Conservation (phyloP, 495 filamentous ascomycete genomes). For the Platismatia glauca region DNA sequence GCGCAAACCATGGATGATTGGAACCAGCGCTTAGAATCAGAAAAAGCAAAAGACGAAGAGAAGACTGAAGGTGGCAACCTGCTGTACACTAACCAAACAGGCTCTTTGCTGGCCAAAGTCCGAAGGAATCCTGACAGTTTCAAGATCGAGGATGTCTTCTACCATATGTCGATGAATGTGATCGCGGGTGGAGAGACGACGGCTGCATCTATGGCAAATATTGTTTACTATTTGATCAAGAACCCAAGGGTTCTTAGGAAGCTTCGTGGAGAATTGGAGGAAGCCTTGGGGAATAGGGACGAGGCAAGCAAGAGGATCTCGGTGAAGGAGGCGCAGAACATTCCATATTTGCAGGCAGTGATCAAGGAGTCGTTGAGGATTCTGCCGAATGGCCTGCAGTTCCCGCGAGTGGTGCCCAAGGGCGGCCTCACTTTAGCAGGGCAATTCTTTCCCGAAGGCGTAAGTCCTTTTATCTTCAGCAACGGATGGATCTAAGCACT, state of each 20-base stretch:
- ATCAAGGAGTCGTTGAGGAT: slow-evolving; percentile 41
- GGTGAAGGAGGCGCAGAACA: slow-evolving; percentile 41
- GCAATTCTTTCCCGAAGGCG: not conserved
- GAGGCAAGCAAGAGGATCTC: slow-evolving; percentile 18
- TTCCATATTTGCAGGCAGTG: slow-evolving; percentile 41
- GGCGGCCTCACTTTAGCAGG: not conserved
- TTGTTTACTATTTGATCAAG: slow-evolving; percentile 43
- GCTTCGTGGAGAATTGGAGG: slow-evolving; percentile 39
- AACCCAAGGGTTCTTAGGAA: slow-evolving; percentile 31
- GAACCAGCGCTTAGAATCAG: slow-evolving; percentile 10
- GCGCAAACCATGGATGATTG: slow-evolving; percentile 15
- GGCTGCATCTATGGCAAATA: slow-evolving; percentile 40
- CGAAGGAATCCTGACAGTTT: slow-evolving; percentile 49
- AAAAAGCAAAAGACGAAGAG: slow-evolving; percentile 14
- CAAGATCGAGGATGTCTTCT: slow-evolving; percentile 33
- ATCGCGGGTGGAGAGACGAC: slow-evolving; percentile 50
- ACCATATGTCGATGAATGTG: slow-evolving; percentile 37
- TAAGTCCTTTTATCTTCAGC: not conserved
- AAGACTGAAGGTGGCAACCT: slow-evolving; percentile 41
- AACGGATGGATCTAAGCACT: not conserved
- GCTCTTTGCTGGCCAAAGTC: slow-evolving; percentile 48
- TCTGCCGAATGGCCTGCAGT: not conserved
- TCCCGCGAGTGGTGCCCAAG: not conserved
- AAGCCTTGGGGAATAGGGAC: slow-evolving; percentile 19
- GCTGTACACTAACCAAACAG: slow-evolving; percentile 36